Evolutionary conservation across 2,329 filamentous ascomycete species (phyloP).

Genomic region (Claviceps monticola): DNA sequence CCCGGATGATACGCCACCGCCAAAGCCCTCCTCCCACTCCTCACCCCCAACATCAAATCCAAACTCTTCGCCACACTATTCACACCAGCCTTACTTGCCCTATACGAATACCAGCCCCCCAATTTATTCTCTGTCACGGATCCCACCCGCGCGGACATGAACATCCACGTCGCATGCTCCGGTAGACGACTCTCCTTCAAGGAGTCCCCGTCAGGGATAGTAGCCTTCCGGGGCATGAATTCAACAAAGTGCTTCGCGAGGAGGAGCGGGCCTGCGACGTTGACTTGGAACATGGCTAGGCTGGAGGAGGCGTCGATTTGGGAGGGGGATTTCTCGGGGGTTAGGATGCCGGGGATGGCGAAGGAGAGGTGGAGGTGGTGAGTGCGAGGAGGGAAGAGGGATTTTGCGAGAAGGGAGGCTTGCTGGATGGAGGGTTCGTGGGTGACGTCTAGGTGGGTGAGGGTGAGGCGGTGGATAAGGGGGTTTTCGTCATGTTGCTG

Average conservation of each 20-base stretch:
- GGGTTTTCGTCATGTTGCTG: background rate
- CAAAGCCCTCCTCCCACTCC: constrained; percentile 47
- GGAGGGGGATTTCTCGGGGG: constrained; percentile 55
- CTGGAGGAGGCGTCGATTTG: constrained; percentile 49
- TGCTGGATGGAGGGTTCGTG: constrained; percentile 50
- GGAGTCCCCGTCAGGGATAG: constrained; percentile 9
- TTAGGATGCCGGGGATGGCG: constrained; percentile 56
- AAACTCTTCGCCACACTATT: constrained; percentile 58
- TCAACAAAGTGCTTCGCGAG: constrained; percentile 61
- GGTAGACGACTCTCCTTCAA: constrained; percentile 21
- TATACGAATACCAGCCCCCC: constrained; percentile 75
- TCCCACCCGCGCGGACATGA: constrained; percentile 67
- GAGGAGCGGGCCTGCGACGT: constrained; percentile 60
- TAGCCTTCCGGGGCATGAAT: constrained; percentile 50
- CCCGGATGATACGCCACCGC: constrained; percentile 65
- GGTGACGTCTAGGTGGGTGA: constrained; percentile 30
- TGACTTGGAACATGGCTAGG: constrained; percentile 58
- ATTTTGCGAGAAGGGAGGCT: constrained; percentile 35
- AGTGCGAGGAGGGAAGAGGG: constrained; percentile 34
- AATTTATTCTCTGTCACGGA: constrained; percentile 56
- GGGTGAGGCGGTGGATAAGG: constrained; percentile 21
- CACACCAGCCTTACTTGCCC: constrained; percentile 61
- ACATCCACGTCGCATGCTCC: constrained; percentile 49
- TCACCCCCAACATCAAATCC: constrained; percentile 48
- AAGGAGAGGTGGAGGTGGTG: constrained; percentile 56